Evolutionary conservation across 129 eudicot genomes (phyloP).

Genomic region (Flaveria brownii): DNA sequence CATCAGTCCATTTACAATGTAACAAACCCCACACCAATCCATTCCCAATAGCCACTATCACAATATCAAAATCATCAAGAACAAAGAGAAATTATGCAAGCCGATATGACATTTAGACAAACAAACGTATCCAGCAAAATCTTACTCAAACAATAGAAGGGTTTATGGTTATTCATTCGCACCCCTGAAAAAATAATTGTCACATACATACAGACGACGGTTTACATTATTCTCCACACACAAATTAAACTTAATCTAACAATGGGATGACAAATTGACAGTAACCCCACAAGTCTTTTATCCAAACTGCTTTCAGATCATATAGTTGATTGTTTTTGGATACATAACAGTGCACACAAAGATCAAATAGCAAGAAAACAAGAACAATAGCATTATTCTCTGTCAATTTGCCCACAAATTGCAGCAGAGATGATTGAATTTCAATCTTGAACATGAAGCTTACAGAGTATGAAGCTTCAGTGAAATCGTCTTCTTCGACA

Average conservation of each 20-base stretch:
- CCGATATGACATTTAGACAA: too few species aligned
- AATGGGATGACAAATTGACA: slow-evolving; percentile 28
- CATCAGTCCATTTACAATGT: background rate
- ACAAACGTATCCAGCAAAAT: too few species aligned
- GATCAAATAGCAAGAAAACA: slow-evolving; percentile 16
- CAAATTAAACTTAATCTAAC: slow-evolving; percentile 31
- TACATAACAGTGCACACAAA: slow-evolving; percentile 31
- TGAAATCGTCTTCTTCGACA: too few species aligned
- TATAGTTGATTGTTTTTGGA: background rate
- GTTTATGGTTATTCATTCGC: slow-evolving; percentile 35
- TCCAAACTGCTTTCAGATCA: slow-evolving; percentile 26
- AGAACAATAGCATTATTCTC: slow-evolving; percentile 15
- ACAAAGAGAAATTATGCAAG: background rate
- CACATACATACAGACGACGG: slow-evolving; percentile 38
- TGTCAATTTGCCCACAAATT: slow-evolving; percentile 31
- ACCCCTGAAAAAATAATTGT: slow-evolving; percentile 30
- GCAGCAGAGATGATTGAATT: slow-evolving; percentile 20
- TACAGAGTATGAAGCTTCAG: too few species aligned
- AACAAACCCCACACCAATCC: background rate
- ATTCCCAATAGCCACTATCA: too few species aligned
- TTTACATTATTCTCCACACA: slow-evolving; percentile 39
- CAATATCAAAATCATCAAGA: background rate
- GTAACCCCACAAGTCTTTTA: slow-evolving; percentile 32
- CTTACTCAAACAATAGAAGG: background rate
- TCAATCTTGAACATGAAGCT: slow-evolving; percentile 1